Evolutionary conservation across 352 stramenopile genomes (phyloP).

Genomic region (Globisporangium nagaii): DNA sequence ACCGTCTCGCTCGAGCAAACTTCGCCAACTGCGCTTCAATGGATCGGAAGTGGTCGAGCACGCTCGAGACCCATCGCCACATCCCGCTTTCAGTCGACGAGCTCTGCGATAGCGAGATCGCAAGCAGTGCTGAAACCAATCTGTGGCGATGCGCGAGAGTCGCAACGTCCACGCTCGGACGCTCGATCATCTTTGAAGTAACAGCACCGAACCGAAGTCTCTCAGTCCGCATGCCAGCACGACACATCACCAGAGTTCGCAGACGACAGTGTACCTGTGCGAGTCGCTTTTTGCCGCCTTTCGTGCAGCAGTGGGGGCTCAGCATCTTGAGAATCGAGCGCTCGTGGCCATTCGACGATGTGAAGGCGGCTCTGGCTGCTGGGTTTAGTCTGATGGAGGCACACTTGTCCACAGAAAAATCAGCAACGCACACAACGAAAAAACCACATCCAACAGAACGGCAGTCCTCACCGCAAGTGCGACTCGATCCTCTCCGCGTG

Average conservation of each 20-base stretch:
- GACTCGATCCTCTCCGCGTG: neutral
- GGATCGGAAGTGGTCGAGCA: constrained; percentile 1
- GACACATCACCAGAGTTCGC: no score
- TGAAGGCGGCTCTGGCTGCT: neutral
- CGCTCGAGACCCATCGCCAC: neutral
- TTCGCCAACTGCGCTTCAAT: neutral
- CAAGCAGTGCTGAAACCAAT: constrained; percentile 16
- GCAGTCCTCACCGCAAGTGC: constrained; percentile 1
- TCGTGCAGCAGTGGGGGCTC: neutral
- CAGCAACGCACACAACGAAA: no score
- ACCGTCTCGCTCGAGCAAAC: neutral
- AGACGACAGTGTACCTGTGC: constrained; percentile 1
- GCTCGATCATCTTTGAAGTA: constrained; percentile 20
- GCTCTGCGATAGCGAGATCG: neutral
- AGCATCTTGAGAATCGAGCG: neutral
- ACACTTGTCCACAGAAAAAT: no score
- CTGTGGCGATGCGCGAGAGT: constrained; percentile 14
- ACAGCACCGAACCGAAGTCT: neutral
- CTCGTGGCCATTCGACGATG: neutral
- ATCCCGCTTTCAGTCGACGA: neutral
- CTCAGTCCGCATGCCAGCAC: no score
- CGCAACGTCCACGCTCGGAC: constrained; percentile 11
- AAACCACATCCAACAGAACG: no score
- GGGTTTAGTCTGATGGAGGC: constrained; percentile 8
- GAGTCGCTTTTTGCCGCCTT: neutral